Evolutionary conservation across 441 rosid species (phyloP).

Genomic region (Gossypium schwendimanii): DNA sequence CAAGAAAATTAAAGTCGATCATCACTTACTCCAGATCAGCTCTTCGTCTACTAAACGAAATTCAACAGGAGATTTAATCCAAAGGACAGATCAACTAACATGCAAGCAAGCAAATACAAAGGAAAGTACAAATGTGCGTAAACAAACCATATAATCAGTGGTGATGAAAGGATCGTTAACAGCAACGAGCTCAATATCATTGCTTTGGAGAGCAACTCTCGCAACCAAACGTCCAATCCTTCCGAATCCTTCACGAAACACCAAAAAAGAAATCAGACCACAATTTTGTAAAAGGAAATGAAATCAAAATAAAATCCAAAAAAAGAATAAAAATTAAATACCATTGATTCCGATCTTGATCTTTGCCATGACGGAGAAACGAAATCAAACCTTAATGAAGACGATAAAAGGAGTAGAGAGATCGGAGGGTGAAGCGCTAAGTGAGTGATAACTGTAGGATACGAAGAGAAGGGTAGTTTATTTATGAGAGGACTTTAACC

Average conservation of each 20-base stretch:
- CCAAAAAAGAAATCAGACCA: background rate
- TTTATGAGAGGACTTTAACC: background rate
- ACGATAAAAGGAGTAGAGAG: too few relatives aligned
- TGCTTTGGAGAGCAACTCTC: conserved; percentile 66
- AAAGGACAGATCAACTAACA: background rate
- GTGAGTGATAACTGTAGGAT: background rate
- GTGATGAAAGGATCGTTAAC: conserved; percentile 89
- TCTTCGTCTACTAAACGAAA: background rate
- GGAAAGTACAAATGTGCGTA: background rate
- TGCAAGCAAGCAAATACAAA: background rate
- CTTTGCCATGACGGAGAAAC: conserved; percentile 34
- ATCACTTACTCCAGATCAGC: background rate
- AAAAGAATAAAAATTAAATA: conserved; percentile 1
- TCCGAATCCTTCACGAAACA: conserved; percentile 13
- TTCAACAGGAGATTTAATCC: background rate
- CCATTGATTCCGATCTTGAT: conserved; percentile 87
- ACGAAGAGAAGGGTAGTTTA: background rate
- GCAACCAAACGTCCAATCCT: conserved; percentile 92
- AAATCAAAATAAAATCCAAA: background rate
- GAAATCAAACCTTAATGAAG: background rate
- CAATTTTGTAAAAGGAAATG: background rate
- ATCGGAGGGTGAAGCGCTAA: background rate
- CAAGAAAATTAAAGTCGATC: background rate
- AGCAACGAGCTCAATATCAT: conserved; percentile 82
- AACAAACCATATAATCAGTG: conserved; percentile 68